Conservation (phyloP, 441 rosid species). For the Manihot esculenta region DNA sequence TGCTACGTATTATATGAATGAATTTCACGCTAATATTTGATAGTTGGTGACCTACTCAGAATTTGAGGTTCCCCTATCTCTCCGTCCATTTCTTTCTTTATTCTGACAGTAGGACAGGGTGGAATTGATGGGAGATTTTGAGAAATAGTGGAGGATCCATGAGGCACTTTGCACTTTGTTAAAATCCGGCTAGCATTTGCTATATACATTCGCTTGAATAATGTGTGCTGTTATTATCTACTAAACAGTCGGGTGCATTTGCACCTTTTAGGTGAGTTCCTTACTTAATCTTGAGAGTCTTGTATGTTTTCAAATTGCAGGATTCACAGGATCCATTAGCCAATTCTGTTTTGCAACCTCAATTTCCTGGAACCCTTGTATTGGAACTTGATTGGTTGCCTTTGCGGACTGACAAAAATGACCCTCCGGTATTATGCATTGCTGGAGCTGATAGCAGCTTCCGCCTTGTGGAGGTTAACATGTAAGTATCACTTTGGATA, state of each 20-base stretch:
- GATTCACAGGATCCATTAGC: constrained; percentile 95
- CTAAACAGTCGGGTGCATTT: constrained; percentile 15
- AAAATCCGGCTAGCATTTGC: not conserved
- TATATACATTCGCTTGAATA: not conserved
- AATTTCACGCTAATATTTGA: not conserved
- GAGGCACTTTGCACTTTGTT: constrained; percentile 2
- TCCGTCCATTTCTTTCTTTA: too few species aligned
- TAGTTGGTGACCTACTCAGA: constrained; percentile 6
- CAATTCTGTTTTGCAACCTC: constrained; percentile 93
- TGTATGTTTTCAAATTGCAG: constrained; percentile 44
- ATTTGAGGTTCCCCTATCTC: not conserved
- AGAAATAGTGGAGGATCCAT: not conserved
- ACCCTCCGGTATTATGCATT: constrained; percentile 84
- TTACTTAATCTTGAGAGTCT: constrained; percentile 20
- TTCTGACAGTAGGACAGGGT: not conserved
- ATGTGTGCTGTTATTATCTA: not conserved
- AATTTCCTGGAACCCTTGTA: constrained; percentile 93
- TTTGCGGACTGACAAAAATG: constrained; percentile 68
- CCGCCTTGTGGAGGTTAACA: constrained; percentile 80
- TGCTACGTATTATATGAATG: not conserved
- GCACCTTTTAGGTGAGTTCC: constrained; percentile 3
- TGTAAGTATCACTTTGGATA: constrained; percentile 49
- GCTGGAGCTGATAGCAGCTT: constrained; percentile 99
- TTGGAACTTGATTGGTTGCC: constrained; percentile 98
- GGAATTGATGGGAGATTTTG: not conserved